A percentile compares a stretch with the other conserved stretches of the same genome.
Evolutionary conservation across 148 eudicot species (phyloP).

Genomic region (Heliosperma pusillum): DNA sequence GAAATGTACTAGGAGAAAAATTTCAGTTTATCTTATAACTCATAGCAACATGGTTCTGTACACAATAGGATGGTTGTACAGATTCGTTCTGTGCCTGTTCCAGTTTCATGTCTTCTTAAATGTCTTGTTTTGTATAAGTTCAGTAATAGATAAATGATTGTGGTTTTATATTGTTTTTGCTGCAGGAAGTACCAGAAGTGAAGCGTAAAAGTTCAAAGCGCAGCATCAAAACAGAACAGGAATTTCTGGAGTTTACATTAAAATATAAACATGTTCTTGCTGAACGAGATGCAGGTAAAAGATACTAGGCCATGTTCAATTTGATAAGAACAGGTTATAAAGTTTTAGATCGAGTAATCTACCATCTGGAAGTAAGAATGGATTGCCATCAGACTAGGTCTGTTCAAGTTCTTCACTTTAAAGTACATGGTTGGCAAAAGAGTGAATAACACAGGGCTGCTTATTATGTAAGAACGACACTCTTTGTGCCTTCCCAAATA

Average conservation of each 20-base stretch:
- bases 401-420: slow-evolving; percentile 1
- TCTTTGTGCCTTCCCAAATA: background rate
- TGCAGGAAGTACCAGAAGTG: slow-evolving; percentile 69
- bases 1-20: background rate
- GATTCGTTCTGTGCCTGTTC: background rate
- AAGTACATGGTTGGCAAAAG: background rate
- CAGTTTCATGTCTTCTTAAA: background rate
- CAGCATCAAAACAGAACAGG: slow-evolving; percentile 78
- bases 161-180: slow-evolving; percentile 13
- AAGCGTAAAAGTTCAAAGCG: slow-evolving; percentile 83
- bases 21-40: background rate
- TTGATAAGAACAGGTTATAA: background rate
- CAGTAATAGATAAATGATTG: background rate
- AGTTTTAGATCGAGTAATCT: slow-evolving; percentile 7
- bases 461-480: background rate
- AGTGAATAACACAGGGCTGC: background rate
- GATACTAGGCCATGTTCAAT: background rate
- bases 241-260: slow-evolving; percentile 83
- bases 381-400: background rate
- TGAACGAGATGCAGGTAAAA: slow-evolving; percentile 88
- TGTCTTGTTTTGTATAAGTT: background rate
- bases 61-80: background rate
- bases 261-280: slow-evolving; percentile 79
- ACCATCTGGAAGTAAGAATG: slow-evolving; percentile 6
- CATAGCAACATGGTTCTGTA: background rate